A percentile compares a stretch with the other conserved stretches of the same genome.
Conservation (phyloP, 768 basidiomycete species). For the Panaeolus papilionaceus region DNA sequence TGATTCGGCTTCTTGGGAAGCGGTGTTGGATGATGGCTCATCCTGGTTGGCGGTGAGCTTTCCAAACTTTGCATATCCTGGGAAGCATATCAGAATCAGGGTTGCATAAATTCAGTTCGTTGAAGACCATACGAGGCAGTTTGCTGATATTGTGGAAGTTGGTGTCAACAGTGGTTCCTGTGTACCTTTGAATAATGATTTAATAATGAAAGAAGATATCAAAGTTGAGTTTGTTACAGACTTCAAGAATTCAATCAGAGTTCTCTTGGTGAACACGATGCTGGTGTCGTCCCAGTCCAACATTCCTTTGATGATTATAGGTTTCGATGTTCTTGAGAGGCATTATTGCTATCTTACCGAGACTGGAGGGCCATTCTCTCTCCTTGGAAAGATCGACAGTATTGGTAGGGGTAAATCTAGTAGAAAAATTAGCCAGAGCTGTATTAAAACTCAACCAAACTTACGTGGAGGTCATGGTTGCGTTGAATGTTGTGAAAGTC, state of each 20-base stretch:
- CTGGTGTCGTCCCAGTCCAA: slow-evolving; percentile 81
- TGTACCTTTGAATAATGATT: slow-evolving; percentile 53
- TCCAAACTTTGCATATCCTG: slow-evolving; percentile 78
- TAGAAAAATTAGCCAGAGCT: slow-evolving; percentile 16
- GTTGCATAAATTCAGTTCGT: not conserved
- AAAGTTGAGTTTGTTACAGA: slow-evolving; percentile 36
- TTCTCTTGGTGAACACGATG: slow-evolving; percentile 82
- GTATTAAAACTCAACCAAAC: slow-evolving; percentile 22
- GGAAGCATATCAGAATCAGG: slow-evolving; percentile 7
- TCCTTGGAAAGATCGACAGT: slow-evolving; percentile 69
- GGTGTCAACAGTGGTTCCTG: slow-evolving; percentile 77
- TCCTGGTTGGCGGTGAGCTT: slow-evolving; percentile 43
- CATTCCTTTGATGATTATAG: slow-evolving; percentile 55
- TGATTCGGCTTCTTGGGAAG: slow-evolving; percentile 14
- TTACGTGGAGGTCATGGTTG: slow-evolving; percentile 48
- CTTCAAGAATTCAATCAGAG: slow-evolving; percentile 81
- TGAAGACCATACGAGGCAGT: slow-evolving; percentile 63
- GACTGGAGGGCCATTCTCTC: slow-evolving; percentile 71
- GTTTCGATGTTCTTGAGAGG: not conserved
- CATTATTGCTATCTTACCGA: slow-evolving; percentile 49
- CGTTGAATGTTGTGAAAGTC: slow-evolving; percentile 19
- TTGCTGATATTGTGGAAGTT: slow-evolving; percentile 78
- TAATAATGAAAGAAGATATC: slow-evolving; percentile 8
- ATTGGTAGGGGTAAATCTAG: slow-evolving; percentile 64
- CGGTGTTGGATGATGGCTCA: slow-evolving; percentile 20